Conservation (phyloP, 805 yeast species). For the Candida morakotiae region DNA sequence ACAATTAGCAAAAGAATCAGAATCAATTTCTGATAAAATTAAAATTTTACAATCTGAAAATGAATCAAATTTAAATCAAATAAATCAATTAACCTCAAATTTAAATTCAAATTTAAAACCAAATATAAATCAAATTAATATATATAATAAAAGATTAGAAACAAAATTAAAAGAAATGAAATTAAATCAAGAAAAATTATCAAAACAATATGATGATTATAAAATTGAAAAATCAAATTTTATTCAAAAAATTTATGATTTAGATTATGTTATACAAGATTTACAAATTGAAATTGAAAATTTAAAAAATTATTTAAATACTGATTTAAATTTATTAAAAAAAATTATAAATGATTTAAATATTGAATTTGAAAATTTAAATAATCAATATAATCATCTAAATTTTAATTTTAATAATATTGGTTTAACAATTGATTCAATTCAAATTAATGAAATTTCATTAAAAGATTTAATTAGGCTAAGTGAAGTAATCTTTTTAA, state of each 20-base stretch:
- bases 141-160: constrained; percentile 55
- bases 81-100: constrained; percentile 27
- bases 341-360: constrained; percentile 52
- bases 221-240: constrained; percentile 58
- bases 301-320: constrained; percentile 54
- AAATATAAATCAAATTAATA: constrained; percentile 34
- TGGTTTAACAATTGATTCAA: constrained; percentile 52
- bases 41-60: constrained; percentile 38
- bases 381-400: constrained; percentile 14
- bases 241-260: constrained; percentile 57
- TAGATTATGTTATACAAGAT: constrained; percentile 53
- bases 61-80: constrained; percentile 28
- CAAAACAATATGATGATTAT: constrained; percentile 59
- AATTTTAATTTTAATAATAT: constrained; percentile 50
- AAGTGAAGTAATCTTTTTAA: constrained; percentile 47
- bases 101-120: constrained; percentile 32
- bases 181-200: constrained; percentile 56
- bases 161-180: constrained; percentile 58
- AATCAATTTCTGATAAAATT: constrained; percentile 29
- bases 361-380: constrained; percentile 37
- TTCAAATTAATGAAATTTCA: constrained; percentile 40
- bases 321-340: constrained; percentile 53
- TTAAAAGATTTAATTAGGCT: constrained; percentile 44
- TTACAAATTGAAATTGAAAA: constrained; percentile 56
- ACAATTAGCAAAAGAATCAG: constrained; percentile 42